Evolutionary conservation across 2,329 filamentous ascomycete genomes (phyloP), one percentile per base, ranked within the genome.

Genomic region (Diaporthe sp.): DNA sequence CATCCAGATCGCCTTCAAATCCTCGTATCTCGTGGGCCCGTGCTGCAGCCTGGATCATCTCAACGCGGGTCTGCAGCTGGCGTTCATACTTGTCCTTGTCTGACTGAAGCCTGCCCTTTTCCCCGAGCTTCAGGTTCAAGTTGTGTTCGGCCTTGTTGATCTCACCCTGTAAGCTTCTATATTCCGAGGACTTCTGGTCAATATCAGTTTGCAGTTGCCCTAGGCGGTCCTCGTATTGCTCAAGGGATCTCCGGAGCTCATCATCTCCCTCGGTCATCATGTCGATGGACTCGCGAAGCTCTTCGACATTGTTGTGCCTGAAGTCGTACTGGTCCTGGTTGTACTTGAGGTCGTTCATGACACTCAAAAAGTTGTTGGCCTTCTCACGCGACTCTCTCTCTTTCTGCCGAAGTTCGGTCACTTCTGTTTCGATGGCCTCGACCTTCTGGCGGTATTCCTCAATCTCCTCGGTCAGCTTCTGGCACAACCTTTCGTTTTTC

Each of bases 1-100:
- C 94, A 44, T 93, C 92, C 60, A 98, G 85, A 17, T 95, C 92
- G 28, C 93, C 91, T 77, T 98, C 95, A 80, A 94, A 98, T 0
- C 96, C 96, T 46, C 95, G 93, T 77, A 99, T 94, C 75, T 91
- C 92, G 83, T 98, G 94, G 37, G 88, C 88, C 61, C 91, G 89
- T 22, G 96, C 95, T 51, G 94, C 92, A 75, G 96, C 92, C 78
- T 92, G 95, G 73, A 98, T 92, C 83, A 98, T 90, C 13, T 90
- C 88, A 80, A 93, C 89, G 53, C 96, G 93, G 60, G 90, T 87
- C 79, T 91, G 87, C 4, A 98, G 82, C 78, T 98, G 94, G 5
- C 93, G 91, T 81, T 98, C 95, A 81, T 97, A 95, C 80, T 94
- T 94, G 77, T 94, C 93, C 85, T 96, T 95, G 81, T 98, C 93